Conservation (phyloP, 208 protist species). For the Trypanosoma grayi region DNA sequence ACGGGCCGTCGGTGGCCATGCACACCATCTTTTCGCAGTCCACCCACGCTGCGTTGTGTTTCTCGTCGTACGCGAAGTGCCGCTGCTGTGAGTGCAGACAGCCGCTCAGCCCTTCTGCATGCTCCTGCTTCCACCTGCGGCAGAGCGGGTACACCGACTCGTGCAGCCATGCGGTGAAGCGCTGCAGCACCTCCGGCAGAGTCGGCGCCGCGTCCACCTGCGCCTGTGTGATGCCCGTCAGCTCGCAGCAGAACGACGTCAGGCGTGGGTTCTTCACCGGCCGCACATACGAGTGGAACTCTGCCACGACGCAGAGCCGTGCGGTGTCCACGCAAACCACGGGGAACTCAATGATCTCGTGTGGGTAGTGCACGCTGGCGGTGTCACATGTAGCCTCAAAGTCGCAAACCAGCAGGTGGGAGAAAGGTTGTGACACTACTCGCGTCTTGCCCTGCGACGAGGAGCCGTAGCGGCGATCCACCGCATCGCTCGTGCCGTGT, state of each 20-base stretch:
- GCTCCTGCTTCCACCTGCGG: slow-evolving; percentile 31
- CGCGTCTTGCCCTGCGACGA: slow-evolving; percentile 30
- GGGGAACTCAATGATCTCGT: slow-evolving; percentile 98
- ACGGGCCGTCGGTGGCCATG: slow-evolving; percentile 86
- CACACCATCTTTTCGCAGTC: slow-evolving; percentile 69
- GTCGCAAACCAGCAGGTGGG: slow-evolving; percentile 90
- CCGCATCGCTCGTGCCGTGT: background rate
- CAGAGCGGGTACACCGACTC: slow-evolving; percentile 71
- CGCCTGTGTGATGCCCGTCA: slow-evolving; percentile 95
- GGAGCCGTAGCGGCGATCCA: slow-evolving; percentile 28
- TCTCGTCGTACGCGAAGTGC: slow-evolving; percentile 50
- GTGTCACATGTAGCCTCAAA: slow-evolving; percentile 91
- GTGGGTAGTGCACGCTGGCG: slow-evolving; percentile 55
- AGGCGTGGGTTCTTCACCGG: slow-evolving; percentile 77
- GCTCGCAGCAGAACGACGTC: slow-evolving; percentile 90
- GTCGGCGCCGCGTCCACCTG: slow-evolving; percentile 75
- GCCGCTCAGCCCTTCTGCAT: slow-evolving; percentile 32
- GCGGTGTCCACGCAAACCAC: slow-evolving; percentile 86
- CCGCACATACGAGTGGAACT: slow-evolving; percentile 91
- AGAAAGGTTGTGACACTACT: slow-evolving; percentile 72
- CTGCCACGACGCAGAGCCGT: slow-evolving; percentile 56
- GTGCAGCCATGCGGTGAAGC: slow-evolving; percentile 67
- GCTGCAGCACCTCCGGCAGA: slow-evolving; percentile 53
- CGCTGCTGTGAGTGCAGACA: slow-evolving; percentile 52
- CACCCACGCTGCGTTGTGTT: slow-evolving; percentile 23